Evolutionary conservation across 2,329 filamentous ascomycete species (phyloP), one percentile per base, ranked within the genome.

Genomic region (Ophiostoma pallidulum): DNA sequence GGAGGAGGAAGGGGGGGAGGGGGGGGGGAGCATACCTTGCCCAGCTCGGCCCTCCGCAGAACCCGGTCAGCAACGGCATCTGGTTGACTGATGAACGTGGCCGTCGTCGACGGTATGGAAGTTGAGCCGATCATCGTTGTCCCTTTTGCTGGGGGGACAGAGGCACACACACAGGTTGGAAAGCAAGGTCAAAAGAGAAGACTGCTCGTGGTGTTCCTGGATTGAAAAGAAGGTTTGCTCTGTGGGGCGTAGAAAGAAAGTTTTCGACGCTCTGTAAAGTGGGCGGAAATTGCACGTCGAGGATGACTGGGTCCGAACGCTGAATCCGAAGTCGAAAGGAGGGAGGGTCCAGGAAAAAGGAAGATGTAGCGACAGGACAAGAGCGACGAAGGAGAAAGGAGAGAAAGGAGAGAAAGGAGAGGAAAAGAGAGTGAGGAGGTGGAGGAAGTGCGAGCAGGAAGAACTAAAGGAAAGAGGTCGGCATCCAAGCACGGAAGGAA

Each of bases 41-140:
- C 82, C 58, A 86, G 77, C 71, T 86, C 82, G 53, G 80, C 81
- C 67, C 83, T 73, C 65, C 82, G 82, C 60, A 86, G 72, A 48
- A 87, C 80, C 64, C 77, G 78, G 63, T 84, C 81, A 47, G 73
- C 78, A 47, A 82, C 79, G 58, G 69, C 75, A 60, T 82, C 78
- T 32, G 78, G 77, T 59, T 81, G 75, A 57, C 75, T 74, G 65
- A 78, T 78, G 66, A 75, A 74, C 14, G 41, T 29, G 5, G 37
- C 18, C 51, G 77, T 33, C 14, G 48, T 14, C 14, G 53, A 38
- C 18, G 48, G 12, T 50, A 54, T 52, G 18, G 45, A 45, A 41
- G 48, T 39, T 4, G 51, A 51, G 24, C 51, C 29, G 36, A 52
- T 51, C 51, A 53, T 55, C 4, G 31, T 40, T 45, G 13, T 29